Conservation (phyloP, 2,329 filamentous ascomycete species). For the Sclerotinia borealis region DNA sequence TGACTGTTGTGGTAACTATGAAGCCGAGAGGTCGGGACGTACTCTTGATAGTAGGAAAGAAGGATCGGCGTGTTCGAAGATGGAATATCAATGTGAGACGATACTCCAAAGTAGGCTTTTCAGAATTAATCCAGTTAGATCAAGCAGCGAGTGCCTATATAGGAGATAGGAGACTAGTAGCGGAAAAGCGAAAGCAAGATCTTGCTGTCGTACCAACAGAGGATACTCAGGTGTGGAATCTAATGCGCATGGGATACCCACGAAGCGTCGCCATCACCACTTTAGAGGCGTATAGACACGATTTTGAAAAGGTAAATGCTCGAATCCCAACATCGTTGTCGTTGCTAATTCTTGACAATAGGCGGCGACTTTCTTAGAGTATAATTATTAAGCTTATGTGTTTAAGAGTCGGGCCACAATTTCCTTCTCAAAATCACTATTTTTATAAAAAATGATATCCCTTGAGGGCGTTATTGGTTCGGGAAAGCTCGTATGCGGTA, state of each 20-base stretch:
- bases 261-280: background rate
- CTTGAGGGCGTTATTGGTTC: background rate
- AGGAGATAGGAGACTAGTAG: background rate
- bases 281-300: background rate
- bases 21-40: background rate
- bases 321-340: background rate
- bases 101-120: background rate
- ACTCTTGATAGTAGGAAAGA: background rate
- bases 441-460: no score
- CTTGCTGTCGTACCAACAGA: background rate
- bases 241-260: background rate
- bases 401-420: background rate
- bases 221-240: background rate
- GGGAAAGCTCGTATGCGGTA: background rate
- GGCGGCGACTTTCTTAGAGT: background rate
- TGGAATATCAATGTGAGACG: conserved; percentile 9
- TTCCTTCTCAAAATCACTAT: background rate
- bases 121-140: conserved; percentile 17
- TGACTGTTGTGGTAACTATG: background rate
- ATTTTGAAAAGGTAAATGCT: background rate
- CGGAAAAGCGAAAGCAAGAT: background rate
- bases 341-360: background rate
- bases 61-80: conserved; percentile 1
- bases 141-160: conserved; percentile 21
- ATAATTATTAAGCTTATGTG: background rate